Percentiles rank a stretch among this genome's conserved stretches.
phyloP scores from a whole-genome alignment of 1,139 yeast genomes.

The Neolecta irregularis region DNA sequence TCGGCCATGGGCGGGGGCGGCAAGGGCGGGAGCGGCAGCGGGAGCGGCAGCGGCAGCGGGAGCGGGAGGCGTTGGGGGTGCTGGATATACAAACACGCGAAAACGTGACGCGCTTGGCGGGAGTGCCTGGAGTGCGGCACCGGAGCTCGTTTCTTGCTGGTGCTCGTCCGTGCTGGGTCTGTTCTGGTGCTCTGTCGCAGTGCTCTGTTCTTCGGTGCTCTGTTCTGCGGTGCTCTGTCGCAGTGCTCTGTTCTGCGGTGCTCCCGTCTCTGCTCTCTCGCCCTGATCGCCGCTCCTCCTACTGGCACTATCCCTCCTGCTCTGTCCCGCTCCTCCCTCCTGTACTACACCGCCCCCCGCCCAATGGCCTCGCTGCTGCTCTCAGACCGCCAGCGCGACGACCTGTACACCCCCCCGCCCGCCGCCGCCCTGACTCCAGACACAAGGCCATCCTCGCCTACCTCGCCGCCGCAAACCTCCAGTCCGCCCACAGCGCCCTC shows the following conservation, averaged over 20 bases:
- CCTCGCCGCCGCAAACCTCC: conserved; percentile 5
- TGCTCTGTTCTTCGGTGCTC: too few species aligned
- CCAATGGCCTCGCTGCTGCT: background rate
- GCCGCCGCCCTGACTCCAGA: conserved; percentile 6
- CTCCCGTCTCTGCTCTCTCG: too few species aligned
- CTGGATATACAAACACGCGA: conserved; percentile 4
- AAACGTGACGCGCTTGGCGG: too few species aligned
- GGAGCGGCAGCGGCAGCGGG: conserved; percentile 5
- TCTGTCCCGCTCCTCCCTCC: conserved; percentile 4
- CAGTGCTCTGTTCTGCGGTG: too few species aligned
- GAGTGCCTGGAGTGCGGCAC: conserved; percentile 5
- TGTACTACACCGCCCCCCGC: conserved; percentile 4
- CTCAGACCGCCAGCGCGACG: conserved; percentile 5
- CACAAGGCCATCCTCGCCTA: conserved; percentile 3
- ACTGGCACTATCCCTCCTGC: background rate
- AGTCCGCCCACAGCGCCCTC: conserved; percentile 10
- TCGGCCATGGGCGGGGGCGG: conserved; percentile 25
- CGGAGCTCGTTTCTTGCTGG: conserved; percentile 10
- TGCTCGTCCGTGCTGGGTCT: background rate
- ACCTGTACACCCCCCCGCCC: conserved; percentile 9
- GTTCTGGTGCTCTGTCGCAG: too few species aligned
- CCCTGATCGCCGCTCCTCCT: too few species aligned
- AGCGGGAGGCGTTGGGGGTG: conserved; percentile 6
- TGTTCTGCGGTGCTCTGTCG: too few species aligned
- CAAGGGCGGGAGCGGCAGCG: background rate